Evolutionary conservation across 495 filamentous ascomycete species (phyloP).

Genomic region (Aspergillus diversus): DNA sequence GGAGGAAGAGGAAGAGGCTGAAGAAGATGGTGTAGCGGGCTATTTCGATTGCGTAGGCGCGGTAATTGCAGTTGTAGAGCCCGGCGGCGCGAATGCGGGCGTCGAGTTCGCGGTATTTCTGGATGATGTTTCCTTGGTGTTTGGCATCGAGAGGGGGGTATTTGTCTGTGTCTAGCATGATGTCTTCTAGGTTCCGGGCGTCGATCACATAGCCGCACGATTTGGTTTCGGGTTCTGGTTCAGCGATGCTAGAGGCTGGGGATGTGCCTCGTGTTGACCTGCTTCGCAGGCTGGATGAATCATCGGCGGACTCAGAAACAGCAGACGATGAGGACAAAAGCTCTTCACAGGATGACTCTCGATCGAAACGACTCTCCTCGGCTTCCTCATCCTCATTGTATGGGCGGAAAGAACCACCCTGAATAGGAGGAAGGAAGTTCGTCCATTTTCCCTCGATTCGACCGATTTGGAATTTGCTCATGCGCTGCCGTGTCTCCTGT

Average conservation of each 20-base stretch:
- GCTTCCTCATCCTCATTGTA: slow-evolving; percentile 35
- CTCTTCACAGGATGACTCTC: slow-evolving; percentile 17
- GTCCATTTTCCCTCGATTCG: slow-evolving; percentile 79
- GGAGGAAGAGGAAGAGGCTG: slow-evolving; percentile 29
- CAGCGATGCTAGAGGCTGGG: slow-evolving; percentile 34
- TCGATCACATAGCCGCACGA: slow-evolving; percentile 68
- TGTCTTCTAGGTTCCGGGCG: slow-evolving; percentile 71
- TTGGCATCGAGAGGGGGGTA: slow-evolving; percentile 78
- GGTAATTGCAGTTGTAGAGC: slow-evolving; percentile 86
- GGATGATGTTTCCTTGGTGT: slow-evolving; percentile 76
- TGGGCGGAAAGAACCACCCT: slow-evolving; percentile 81
- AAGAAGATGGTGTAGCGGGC: slow-evolving; percentile 78
- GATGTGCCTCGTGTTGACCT: slow-evolving; percentile 38
- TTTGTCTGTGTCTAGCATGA: slow-evolving; percentile 74
- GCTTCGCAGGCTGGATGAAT: slow-evolving; percentile 37
- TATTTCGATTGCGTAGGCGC: slow-evolving; percentile 74
- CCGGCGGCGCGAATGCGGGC: slow-evolving; percentile 71
- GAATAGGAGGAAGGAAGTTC: slow-evolving; percentile 93
- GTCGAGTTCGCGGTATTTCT: slow-evolving; percentile 79
- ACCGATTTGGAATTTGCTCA: slow-evolving; percentile 85
- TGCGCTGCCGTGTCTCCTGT: slow-evolving; percentile 70
- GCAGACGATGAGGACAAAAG: slow-evolving; percentile 60
- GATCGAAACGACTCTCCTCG: slow-evolving; percentile 35
- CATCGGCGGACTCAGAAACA: slow-evolving; percentile 62
- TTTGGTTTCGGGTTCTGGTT: slow-evolving; percentile 25